Conservation (phyloP, 495 filamentous ascomycete genomes). For the Tuber aestivum region DNA sequence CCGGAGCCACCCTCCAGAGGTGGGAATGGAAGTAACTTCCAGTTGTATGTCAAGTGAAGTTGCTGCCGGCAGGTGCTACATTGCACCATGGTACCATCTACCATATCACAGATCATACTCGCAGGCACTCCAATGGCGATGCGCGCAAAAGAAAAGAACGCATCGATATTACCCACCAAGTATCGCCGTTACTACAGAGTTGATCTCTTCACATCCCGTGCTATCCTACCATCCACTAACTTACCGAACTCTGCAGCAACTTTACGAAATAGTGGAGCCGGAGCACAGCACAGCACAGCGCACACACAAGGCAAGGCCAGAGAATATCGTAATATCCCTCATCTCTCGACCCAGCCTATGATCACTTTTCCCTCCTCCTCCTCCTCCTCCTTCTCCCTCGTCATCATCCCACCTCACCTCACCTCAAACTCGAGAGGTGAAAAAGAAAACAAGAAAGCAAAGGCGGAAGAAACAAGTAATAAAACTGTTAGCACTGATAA, state of each 20-base stretch:
- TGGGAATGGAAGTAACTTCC: background rate
- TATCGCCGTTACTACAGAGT: background rate
- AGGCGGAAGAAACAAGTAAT: background rate
- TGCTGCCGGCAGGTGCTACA: background rate
- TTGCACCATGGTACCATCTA: background rate
- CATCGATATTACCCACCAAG: background rate
- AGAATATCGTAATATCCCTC: conserved; percentile 1
- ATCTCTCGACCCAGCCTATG: background rate
- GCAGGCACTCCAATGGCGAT: background rate
- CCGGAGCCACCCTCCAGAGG: background rate
- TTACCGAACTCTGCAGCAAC: background rate
- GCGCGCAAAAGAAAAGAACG: background rate
- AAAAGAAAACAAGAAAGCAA: background rate
- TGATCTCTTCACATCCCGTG: background rate
- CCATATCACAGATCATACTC: background rate
- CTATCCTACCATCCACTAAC: background rate
- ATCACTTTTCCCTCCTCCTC: background rate
- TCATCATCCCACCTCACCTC: background rate
- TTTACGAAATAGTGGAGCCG: background rate
- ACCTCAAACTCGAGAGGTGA: background rate
- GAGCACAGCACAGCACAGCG: background rate
- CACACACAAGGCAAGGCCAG: background rate
- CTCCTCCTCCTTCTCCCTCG: background rate
- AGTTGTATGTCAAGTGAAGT: background rate
- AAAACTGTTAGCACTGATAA: background rate